These are phyloP conservation scores for Botrytis fabae DNA, from an alignment of 2,329 filamentous ascomycete genomes.

Conservation along the genomic window DNA sequence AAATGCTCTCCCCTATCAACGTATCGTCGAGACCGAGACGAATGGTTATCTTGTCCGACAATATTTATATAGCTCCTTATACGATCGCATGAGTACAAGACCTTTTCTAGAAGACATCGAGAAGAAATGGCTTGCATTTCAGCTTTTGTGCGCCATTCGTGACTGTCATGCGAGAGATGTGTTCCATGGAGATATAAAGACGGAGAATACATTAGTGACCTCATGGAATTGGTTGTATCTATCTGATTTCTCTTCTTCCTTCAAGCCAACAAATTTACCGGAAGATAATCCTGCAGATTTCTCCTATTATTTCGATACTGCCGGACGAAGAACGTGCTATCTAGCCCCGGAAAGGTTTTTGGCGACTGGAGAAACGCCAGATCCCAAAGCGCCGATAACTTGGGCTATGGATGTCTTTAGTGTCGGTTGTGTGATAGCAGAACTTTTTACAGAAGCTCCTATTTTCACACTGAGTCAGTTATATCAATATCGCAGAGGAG, in stretches of 20 bases:
- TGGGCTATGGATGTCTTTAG: slow-evolving; percentile 99
- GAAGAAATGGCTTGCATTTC: slow-evolving; percentile 98
- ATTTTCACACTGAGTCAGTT: slow-evolving; percentile 98
- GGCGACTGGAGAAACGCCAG: slow-evolving; percentile 64
- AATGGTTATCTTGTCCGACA: slow-evolving; percentile 93
- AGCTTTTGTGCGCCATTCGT: slow-evolving; percentile 85
- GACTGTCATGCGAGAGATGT: slow-evolving; percentile 89
- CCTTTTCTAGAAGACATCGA: slow-evolving; percentile 97
- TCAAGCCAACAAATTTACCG: slow-evolving; percentile 90
- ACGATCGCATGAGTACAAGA: slow-evolving; percentile 93
- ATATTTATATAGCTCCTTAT: slow-evolving; percentile 93
- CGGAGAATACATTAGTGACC: slow-evolving; percentile 93
- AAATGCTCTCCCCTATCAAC: slow-evolving; percentile 87
- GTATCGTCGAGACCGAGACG: slow-evolving; percentile 85
- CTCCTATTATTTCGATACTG: slow-evolving; percentile 96
- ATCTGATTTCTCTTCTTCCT: slow-evolving; percentile 93
- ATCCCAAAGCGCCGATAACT: slow-evolving; percentile 63
- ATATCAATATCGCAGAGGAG: slow-evolving; percentile 88
- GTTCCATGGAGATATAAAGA: slow-evolving; percentile 98
- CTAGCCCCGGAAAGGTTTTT: slow-evolving; percentile 92
- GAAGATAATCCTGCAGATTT: slow-evolving; percentile 98
- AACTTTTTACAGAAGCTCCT: slow-evolving; percentile 90
- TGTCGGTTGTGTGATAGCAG: slow-evolving; percentile 92
- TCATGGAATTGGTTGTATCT: slow-evolving; percentile 99
- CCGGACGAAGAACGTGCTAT: slow-evolving; percentile 88